phyloP scores from a whole-genome alignment of 768 basidiomycete species.

The Phylloporus sp. region DNA sequence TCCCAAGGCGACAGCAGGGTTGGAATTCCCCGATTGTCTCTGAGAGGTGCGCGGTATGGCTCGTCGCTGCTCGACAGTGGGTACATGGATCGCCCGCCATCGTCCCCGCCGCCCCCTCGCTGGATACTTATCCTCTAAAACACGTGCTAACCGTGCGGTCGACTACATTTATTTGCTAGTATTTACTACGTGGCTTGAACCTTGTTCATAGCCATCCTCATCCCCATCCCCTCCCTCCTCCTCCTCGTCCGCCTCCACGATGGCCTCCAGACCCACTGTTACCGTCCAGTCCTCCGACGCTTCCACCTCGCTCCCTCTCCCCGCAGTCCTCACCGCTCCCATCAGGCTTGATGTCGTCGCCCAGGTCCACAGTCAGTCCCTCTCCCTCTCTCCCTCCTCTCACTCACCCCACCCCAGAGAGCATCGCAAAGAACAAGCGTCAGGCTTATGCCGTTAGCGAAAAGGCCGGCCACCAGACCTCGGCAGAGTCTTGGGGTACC shows the following conservation, averaged over 20 bases:
- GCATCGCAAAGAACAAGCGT: constrained; percentile 95
- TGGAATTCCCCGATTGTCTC: constrained; percentile 31
- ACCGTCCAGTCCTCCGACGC: constrained; percentile 78
- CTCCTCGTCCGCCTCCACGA: constrained; percentile 36
- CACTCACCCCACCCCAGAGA: constrained; percentile 51
- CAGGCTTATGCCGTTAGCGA: constrained; percentile 95
- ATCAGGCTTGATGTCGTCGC: constrained; percentile 98
- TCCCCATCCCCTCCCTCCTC: constrained; percentile 30
- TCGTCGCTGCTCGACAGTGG: constrained; percentile 31
- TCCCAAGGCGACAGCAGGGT: constrained; percentile 37
- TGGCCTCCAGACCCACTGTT: constrained; percentile 94
- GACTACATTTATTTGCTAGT: constrained; percentile 27
- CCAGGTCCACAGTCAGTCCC: constrained; percentile 95
- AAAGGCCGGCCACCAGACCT: constrained; percentile 99
- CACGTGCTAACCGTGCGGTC: constrained; percentile 30
- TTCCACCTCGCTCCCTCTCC: constrained; percentile 84
- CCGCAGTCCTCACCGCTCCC: constrained; percentile 95
- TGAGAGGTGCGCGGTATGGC: constrained; percentile 23
- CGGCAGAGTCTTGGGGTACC: constrained; percentile 99
- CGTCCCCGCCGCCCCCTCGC: too few relatives aligned
- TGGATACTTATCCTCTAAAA: constrained; percentile 26
- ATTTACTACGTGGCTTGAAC: constrained; percentile 36
- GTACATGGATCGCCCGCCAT: too few relatives aligned
- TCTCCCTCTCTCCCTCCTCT: not conserved
- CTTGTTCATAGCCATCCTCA: constrained; percentile 10